Percentiles rank a stretch among this genome's conserved stretches.
Evolutionary conservation across 768 basidiomycete species (phyloP).

Genomic region (Pleurotus eryngii): DNA sequence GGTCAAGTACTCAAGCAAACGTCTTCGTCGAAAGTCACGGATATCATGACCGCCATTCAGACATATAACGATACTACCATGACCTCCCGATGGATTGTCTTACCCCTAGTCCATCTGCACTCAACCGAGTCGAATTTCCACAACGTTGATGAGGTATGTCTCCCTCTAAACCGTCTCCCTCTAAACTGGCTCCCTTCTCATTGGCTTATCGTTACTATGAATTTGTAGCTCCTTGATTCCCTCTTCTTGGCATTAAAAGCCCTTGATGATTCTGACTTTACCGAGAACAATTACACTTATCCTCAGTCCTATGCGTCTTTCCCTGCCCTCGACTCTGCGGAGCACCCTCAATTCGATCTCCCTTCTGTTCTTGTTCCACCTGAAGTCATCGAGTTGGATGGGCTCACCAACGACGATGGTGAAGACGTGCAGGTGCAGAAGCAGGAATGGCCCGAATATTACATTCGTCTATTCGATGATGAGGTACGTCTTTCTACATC

Average conservation of each 20-base stretch:
- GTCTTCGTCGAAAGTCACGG: constrained; percentile 54
- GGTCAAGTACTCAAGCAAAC: constrained; percentile 64
- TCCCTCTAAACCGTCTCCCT: not conserved
- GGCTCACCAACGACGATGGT: constrained; percentile 61
- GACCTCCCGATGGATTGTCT: constrained; percentile 61
- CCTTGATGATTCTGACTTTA: constrained; percentile 60
- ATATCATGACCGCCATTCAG: constrained; percentile 72
- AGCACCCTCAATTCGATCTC: constrained; percentile 56
- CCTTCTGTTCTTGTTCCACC: constrained; percentile 84
- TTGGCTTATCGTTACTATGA: too few species aligned
- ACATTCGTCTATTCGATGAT: constrained; percentile 63
- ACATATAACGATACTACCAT: constrained; percentile 61
- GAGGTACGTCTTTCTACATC: constrained; percentile 30
- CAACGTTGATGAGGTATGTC: constrained; percentile 58
- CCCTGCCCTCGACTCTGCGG: constrained; percentile 35
- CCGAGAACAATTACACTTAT: constrained; percentile 51
- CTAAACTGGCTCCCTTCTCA: not conserved
- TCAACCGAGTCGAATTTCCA: constrained; percentile 40
- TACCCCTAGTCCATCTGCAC: constrained; percentile 55
- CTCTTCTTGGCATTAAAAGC: constrained; percentile 60
- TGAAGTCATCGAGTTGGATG: constrained; percentile 80
- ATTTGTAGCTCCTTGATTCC: constrained; percentile 65
- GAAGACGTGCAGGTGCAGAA: constrained; percentile 66
- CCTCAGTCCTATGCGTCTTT: constrained; percentile 63
- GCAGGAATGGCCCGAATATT: constrained; percentile 80